phyloP scores from a whole-genome alignment of 257 asterid species.

The Solanum clarkiae region DNA sequence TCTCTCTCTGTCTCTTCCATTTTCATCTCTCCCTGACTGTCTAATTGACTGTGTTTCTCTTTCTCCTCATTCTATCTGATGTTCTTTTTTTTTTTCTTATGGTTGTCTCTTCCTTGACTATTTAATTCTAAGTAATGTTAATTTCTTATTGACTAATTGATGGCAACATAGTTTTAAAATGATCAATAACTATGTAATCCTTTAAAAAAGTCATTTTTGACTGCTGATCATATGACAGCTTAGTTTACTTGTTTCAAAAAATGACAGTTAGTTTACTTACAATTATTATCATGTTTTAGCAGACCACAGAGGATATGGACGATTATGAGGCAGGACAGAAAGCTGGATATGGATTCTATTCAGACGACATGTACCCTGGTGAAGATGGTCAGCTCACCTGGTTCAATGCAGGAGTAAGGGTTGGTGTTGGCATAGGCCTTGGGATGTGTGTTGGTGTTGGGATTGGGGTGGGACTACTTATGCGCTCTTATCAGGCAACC shows the following conservation, averaged over 20 bases:
- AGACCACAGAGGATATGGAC: constrained; percentile 19
- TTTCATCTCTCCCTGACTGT: not conserved
- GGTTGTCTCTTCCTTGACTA: not conserved
- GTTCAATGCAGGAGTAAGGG: constrained; percentile 36
- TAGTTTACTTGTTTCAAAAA: not conserved
- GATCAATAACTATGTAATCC: not conserved
- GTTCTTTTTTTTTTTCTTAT: not conserved
- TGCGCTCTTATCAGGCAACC: constrained; percentile 34
- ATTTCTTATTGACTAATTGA: not conserved
- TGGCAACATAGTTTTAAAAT: not conserved
- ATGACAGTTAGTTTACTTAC: not conserved
- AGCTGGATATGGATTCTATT: constrained; percentile 11
- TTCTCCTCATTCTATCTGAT: not conserved
- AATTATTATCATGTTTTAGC: not conserved
- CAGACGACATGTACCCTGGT: constrained; percentile 23
- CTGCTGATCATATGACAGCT: not conserved
- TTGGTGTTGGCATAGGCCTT: constrained; percentile 35
- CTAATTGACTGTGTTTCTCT: not conserved
- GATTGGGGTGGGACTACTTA: constrained; percentile 28
- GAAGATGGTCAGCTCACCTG: constrained; percentile 26
- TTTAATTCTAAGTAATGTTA: not conserved
- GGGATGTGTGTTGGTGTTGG: constrained; percentile 38
- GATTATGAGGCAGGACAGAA: constrained; percentile 16
- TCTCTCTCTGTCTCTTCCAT: not conserved
- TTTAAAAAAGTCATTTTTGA: not conserved